These are phyloP conservation scores for Ophiostoma pallidulum DNA, from an alignment of 2,329 filamentous ascomycete genomes.

Conservation along the genomic window DNA sequence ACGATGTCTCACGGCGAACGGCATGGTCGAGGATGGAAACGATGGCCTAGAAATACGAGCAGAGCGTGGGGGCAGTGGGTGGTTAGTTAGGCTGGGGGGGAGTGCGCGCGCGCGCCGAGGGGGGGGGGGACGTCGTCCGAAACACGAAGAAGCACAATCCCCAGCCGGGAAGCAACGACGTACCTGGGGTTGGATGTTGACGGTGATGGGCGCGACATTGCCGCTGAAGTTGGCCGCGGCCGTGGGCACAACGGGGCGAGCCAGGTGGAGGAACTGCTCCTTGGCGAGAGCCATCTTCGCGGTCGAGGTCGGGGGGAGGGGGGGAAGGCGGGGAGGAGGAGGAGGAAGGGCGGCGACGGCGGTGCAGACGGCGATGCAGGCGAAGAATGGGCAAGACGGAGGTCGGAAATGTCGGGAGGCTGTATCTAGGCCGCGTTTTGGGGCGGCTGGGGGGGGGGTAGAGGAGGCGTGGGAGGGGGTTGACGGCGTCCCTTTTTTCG, in stretches of 20 bases:
- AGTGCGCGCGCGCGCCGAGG: no score
- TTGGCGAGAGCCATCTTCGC: constrained; percentile 63
- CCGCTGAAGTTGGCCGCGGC: constrained; percentile 68
- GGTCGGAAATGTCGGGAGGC: neutral
- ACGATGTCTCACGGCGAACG: constrained; percentile 65
- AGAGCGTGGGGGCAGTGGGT: no score
- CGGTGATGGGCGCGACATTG: constrained; percentile 82
- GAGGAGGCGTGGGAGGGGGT: constrained; percentile 8
- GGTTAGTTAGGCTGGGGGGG: no score
- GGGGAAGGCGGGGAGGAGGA: constrained; percentile 14
- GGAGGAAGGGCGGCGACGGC: constrained; percentile 4
- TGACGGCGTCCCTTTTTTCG: constrained; percentile 6
- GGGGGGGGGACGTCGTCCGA: no score
- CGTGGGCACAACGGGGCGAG: constrained; percentile 80
- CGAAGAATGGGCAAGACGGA: neutral
- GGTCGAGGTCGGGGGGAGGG: neutral
- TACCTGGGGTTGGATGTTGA: constrained; percentile 94
- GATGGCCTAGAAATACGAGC: constrained; percentile 39
- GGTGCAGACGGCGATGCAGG: neutral
- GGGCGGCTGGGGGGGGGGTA: constrained; percentile 14
- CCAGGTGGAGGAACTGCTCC: constrained; percentile 88
- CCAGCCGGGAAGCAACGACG: constrained; percentile 23
- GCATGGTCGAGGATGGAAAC: constrained; percentile 88
- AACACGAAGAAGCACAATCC: no score
- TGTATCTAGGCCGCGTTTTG: neutral